A percentile compares a stretch with the other conserved stretches of the same genome.
Evolutionary conservation across 1,284 basidiomycete genomes (phyloP).

Genomic region (Apiotrichum veenhuisii): DNA sequence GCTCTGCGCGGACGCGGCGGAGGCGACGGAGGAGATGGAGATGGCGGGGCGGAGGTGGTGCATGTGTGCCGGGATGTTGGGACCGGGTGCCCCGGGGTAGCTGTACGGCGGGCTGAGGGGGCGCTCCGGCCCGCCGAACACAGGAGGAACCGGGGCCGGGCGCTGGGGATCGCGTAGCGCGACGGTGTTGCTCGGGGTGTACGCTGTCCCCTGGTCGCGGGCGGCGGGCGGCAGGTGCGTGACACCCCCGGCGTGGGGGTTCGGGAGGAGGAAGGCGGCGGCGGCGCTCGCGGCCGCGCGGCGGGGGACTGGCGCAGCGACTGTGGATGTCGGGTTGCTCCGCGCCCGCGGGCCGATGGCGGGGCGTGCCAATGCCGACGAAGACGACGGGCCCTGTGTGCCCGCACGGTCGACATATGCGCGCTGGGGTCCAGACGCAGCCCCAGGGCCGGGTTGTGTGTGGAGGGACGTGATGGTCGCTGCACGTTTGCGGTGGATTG

Average conservation of each 20-base stretch:
- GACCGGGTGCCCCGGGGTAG: not conserved
- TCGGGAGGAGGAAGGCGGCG: not conserved
- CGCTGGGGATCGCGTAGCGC: not conserved
- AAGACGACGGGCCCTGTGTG: not conserved
- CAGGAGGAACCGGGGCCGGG: not conserved
- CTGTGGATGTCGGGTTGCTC: not conserved
- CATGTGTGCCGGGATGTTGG: not conserved
- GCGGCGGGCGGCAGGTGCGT: not conserved
- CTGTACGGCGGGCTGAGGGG: not conserved
- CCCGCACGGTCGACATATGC: not conserved
- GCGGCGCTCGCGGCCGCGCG: not conserved
- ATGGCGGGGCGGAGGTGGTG: not conserved
- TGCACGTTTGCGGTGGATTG: not conserved
- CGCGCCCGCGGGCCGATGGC: not conserved
- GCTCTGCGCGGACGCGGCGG: not conserved
- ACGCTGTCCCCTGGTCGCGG: not conserved
- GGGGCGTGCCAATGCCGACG: not conserved
- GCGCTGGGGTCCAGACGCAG: not conserved
- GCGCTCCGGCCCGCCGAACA: not conserved
- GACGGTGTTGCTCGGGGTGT: constrained; percentile 5
- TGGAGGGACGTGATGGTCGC: not conserved
- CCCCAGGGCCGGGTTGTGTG: no score
- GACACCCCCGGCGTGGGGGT: not conserved
- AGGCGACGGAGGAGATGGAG: not conserved
- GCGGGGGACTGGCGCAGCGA: constrained; percentile 1